Base-by-base conservation (phyloP, 1,139 yeast genomes). In the Geotrichum reessii region DNA sequence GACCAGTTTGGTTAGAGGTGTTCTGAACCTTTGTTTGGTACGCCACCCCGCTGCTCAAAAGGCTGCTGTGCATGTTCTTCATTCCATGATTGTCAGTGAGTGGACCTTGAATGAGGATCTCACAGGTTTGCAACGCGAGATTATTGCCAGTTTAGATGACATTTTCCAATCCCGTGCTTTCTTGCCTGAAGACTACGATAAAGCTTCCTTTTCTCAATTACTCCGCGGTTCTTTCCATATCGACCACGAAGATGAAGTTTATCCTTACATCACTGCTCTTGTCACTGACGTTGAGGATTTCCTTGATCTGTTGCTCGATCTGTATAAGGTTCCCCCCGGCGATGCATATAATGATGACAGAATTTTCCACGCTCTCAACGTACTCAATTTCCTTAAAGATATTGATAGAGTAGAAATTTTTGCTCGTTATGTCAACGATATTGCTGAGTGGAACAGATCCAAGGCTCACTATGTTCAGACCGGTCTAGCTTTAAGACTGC, bases 311-410 rank as follows among this genome's bases (percentile, higher is more conserved):
- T 78, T 87, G 67, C 79, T 84, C 62, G 90, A 87, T 66, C 81
- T 87, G 66, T 81, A 82, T 64, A 81, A 82, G 64, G 89, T 90
- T 59, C 96, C 97, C 22, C 81, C 80, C 55, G 93, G 92, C 22
- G 85, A 85, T 52, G 96, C 90, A 67, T 90, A 86, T 72, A 93
- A 87, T 66, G 95, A 87, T 68, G 96, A 90, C 71, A 78, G 96
- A 69, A 85, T 91, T 2, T 86, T 87, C 81, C 88, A 87, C 69
- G 83, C 84, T 62, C 78, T 90, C 67, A 87, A 86, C 67, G 86
- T 89, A 67, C 83, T 87, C 64, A 86, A 91, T 53, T 88, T 83
- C 71, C 78, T 90, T 71, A 81, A 86, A 77, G 85, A 86, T 66
- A 91, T 90, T 52, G 84, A 86, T 68, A 84, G 85, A 65, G 95